phyloP scores from a whole-genome alignment of 2,329 filamentous ascomycete genomes.

The Nakataea oryzae region DNA sequence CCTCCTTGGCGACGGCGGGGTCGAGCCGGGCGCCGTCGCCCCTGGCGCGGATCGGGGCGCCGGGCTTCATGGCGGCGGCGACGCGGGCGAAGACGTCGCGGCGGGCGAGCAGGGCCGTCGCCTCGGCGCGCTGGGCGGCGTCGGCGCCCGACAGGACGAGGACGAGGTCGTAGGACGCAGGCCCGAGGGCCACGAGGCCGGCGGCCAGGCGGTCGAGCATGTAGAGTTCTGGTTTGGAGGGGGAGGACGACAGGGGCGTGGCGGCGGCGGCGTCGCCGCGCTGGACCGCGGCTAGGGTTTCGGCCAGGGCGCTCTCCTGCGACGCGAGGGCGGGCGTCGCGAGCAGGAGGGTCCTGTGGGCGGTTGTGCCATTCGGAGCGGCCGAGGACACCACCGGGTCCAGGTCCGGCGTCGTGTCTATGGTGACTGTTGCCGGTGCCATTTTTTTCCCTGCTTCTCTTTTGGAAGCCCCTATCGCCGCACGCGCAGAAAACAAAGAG shows the following conservation, averaged over 20 bases:
- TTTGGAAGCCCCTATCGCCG: not conserved
- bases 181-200: constrained; percentile 67
- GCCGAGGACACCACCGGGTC: not conserved
- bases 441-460: not conserved
- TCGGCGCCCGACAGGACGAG: constrained; percentile 75
- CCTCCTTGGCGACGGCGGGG: constrained; percentile 56
- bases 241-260: not conserved
- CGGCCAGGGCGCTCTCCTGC: constrained; percentile 28
- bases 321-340: constrained; percentile 84
- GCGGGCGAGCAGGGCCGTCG: constrained; percentile 44
- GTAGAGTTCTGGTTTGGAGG: constrained; percentile 59
- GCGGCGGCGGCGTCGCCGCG: not conserved
- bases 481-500: too few relatives aligned
- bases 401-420: constrained; percentile 2
- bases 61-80: constrained; percentile 16
- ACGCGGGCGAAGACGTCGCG: constrained; percentile 59
- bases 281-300: not conserved
- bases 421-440: constrained; percentile 1
- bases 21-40: constrained; percentile 17
- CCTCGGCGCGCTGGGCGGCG: constrained; percentile 51
- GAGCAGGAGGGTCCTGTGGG: constrained; percentile 29
- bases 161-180: constrained; percentile 71
- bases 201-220: constrained; percentile 92
- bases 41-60: not conserved
- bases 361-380: not conserved